Evolutionary conservation across 805 yeast species (phyloP), one percentile per base, ranked within the genome.

Genomic region (Wickerhamiella sergipiensis): DNA sequence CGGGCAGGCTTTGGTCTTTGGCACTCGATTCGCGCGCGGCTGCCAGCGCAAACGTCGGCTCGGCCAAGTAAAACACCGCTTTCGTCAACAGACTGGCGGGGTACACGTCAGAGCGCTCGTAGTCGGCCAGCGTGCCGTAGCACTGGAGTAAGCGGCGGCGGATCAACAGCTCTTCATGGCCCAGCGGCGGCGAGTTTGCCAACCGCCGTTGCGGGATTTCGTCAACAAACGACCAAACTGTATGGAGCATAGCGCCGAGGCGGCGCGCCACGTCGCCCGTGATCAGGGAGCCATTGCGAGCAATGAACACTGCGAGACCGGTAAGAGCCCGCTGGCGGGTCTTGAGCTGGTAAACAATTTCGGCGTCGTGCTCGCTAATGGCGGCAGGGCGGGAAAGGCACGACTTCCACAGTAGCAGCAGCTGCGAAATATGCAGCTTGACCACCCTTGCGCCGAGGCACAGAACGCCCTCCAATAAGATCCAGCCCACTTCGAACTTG

Each of bases 331-430:
- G 76, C 53, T 77, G 72, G 53, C 83, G 73, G 6, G 80, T 71
- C 55, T 79, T 80, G 48, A 70, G 61, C 33, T 65, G 63, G 50
- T 66, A 61, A 48, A 64, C 61, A 13, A 64, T 56, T 33, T 69
- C 70, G 48, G 69, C 62, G 31, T 66, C 63, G 8, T 56, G 53
- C 23, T 64, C 66, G 26, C 61, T 71, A 2, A 76, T 68, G 45
- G 76, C 77, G 15, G 57, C 48, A 5, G 61, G 65, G 47, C 59
- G 59, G 1, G 78, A 73, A 39, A 80, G 59, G 7, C 81, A 67
- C 43, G 75, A 72, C 54, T 79, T 79, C 89, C 89, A 84, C 51
- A 83, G 68, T 9, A 71, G 63, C 45, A 83, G 64, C 47, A 84
- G 69, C 56, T 81, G 86, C 2, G 79, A 72, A 13, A 74, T 66